These are phyloP conservation scores for Linum tenue DNA, from an alignment of 345 rosid genomes.

Conservation along the genomic window DNA sequence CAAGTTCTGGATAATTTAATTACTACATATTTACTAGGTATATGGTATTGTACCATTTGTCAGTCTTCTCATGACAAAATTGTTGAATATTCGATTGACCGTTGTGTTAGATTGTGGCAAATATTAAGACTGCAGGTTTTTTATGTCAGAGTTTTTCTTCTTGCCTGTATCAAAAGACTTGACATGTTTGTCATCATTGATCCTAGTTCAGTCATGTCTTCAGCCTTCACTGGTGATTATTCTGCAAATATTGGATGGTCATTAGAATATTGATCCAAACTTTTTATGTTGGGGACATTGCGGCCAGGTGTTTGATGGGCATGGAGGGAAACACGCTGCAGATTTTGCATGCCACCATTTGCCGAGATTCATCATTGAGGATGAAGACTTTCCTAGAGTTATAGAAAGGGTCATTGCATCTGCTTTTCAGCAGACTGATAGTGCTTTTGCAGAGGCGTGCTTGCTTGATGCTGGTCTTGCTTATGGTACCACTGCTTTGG, in stretches of 20 bases:
- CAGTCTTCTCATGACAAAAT: too few relatives aligned
- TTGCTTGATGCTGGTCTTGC: conserved; percentile 52
- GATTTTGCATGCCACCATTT: conserved; percentile 59
- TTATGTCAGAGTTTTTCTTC: background rate
- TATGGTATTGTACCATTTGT: too few relatives aligned
- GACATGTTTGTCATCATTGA: background rate
- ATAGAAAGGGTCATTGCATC: conserved; percentile 62
- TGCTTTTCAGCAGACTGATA: conserved; percentile 73
- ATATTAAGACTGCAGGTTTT: too few relatives aligned
- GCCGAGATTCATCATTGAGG: conserved; percentile 60
- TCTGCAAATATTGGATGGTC: too few relatives aligned
- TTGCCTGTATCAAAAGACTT: too few relatives aligned
- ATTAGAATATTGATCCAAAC: too few relatives aligned
- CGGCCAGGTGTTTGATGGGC: conserved; percentile 71
- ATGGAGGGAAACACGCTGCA: conserved; percentile 91
- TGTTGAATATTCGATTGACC: too few relatives aligned
- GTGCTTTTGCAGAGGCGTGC: conserved; percentile 71
- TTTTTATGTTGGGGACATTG: background rate
- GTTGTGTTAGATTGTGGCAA: too few relatives aligned
- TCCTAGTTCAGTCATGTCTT: too few relatives aligned
- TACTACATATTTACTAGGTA: background rate
- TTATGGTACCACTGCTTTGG: conserved; percentile 85
- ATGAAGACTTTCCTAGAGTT: conserved; percentile 58
- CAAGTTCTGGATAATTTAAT: background rate
- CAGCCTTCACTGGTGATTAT: too few relatives aligned